Conservation (phyloP, 805 yeast species). For the Ogataea henricii region DNA sequence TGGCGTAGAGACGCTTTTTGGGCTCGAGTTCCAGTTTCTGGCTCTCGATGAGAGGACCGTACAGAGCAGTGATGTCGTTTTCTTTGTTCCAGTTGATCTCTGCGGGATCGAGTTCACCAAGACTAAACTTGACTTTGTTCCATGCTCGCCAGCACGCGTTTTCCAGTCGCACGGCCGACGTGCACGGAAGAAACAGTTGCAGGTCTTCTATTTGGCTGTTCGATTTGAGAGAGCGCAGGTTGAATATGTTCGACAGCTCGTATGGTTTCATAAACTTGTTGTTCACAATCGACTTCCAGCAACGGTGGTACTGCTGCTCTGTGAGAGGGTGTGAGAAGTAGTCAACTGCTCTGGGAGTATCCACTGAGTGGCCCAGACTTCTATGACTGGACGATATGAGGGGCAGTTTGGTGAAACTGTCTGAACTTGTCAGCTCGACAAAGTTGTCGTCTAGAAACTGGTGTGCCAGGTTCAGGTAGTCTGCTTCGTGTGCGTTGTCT, state of each 20-base stretch:
- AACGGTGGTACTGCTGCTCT: constrained; percentile 39
- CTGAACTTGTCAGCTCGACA: constrained; percentile 21
- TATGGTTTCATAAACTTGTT: constrained; percentile 38
- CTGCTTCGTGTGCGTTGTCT: background rate
- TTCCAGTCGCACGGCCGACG: constrained; percentile 53
- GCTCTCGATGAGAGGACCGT: constrained; percentile 45
- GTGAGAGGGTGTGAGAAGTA: constrained; percentile 41
- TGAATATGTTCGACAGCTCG: constrained; percentile 33
- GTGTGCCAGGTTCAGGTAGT: constrained; percentile 26
- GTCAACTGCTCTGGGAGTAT: constrained; percentile 39
- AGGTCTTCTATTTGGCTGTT: constrained; percentile 35
- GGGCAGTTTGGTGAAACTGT: constrained; percentile 29
- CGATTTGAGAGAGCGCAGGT: constrained; percentile 22
- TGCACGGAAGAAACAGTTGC: constrained; percentile 37
- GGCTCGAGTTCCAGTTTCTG: background rate
- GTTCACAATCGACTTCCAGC: constrained; percentile 44
- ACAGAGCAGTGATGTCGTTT: constrained; percentile 56
- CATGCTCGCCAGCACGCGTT: constrained; percentile 95
- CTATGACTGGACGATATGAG: constrained; percentile 23
- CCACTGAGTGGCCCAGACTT: constrained; percentile 9
- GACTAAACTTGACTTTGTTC: constrained; percentile 73
- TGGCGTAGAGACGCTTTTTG: background rate
- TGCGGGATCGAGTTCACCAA: constrained; percentile 47
- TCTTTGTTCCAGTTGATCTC: constrained; percentile 55
- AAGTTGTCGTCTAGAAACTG: constrained; percentile 36